Conservation (phyloP, 1,284 basidiomycete genomes). For the Earliella scabrosa region DNA sequence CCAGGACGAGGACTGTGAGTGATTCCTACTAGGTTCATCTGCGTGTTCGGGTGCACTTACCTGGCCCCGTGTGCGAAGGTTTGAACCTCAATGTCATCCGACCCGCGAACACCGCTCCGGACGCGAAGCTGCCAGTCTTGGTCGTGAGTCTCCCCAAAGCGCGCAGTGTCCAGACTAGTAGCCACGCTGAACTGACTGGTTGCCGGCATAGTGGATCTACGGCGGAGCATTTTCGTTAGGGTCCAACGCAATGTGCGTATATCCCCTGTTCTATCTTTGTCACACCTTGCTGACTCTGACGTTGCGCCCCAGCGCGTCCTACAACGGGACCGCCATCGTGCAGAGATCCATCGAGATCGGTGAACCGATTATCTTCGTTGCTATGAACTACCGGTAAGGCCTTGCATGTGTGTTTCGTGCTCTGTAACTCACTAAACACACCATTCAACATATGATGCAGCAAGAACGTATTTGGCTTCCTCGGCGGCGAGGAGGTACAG, state of each 20-base stretch:
- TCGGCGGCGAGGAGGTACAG: conserved; percentile 45
- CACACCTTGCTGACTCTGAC: neutral
- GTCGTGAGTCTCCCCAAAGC: conserved; percentile 39
- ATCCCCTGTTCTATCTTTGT: no score
- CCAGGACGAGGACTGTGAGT: conserved; percentile 51
- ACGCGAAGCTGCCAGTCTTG: conserved; percentile 55
- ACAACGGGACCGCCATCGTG: conserved; percentile 18
- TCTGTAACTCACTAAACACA: neutral
- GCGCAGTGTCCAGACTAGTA: neutral
- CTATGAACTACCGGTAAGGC: conserved; percentile 39
- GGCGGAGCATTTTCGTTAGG: neutral
- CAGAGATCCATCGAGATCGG: conserved; percentile 40
- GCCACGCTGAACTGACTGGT: no score
- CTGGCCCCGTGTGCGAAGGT: conserved; percentile 37
- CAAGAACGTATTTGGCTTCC: conserved; percentile 4
- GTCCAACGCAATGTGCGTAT: neutral
- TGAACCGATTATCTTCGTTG: conserved; percentile 37
- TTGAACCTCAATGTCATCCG: conserved; percentile 60
- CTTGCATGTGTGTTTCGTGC: no score
- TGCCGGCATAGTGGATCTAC: neutral
- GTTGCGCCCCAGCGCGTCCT: neutral
- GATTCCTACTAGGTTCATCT: conserved; percentile 11
- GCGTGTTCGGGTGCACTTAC: neutral
- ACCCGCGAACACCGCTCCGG: conserved; percentile 42
- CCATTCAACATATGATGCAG: neutral